These are phyloP conservation scores for Neofusicoccum ribis DNA, from an alignment of 2,329 filamentous ascomycete genomes.

Conservation along the genomic window DNA sequence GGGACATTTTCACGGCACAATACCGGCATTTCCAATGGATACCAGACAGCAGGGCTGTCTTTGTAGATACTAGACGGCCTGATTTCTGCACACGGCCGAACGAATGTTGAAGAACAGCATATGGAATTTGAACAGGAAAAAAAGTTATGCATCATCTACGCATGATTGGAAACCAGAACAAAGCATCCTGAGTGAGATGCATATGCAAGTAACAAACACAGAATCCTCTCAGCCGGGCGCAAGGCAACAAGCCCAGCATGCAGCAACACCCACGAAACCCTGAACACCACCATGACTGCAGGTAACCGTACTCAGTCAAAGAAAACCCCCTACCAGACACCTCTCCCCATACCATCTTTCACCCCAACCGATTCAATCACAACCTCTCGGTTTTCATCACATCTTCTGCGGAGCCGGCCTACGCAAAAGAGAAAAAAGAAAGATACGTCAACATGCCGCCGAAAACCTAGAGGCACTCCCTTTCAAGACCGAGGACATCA, in stretches of 20 bases:
- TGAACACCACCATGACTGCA: background rate
- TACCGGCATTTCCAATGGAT: background rate
- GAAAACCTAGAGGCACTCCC: background rate
- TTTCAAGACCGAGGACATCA: too few species aligned
- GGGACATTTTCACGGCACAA: background rate
- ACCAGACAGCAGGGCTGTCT: constrained; percentile 12
- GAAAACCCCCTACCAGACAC: background rate
- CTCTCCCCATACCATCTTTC: background rate
- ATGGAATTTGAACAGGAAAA: background rate
- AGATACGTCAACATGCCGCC: constrained; percentile 8
- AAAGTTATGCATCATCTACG: background rate
- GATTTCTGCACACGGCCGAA: background rate
- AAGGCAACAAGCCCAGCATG: background rate
- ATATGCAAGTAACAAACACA: background rate
- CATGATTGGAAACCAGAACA: background rate
- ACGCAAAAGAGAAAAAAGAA: background rate
- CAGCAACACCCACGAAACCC: background rate
- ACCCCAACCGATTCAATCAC: background rate
- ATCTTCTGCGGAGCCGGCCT: constrained; percentile 2
- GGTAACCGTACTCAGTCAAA: background rate
- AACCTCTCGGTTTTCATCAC: background rate
- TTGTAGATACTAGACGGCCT: constrained; percentile 6
- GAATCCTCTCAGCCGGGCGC: background rate
- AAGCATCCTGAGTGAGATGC: background rate
- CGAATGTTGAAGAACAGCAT: background rate